These are phyloP conservation scores for Tephrocybe sp. DNA, from an alignment of 768 basidiomycete genomes.

Conservation along the genomic window DNA sequence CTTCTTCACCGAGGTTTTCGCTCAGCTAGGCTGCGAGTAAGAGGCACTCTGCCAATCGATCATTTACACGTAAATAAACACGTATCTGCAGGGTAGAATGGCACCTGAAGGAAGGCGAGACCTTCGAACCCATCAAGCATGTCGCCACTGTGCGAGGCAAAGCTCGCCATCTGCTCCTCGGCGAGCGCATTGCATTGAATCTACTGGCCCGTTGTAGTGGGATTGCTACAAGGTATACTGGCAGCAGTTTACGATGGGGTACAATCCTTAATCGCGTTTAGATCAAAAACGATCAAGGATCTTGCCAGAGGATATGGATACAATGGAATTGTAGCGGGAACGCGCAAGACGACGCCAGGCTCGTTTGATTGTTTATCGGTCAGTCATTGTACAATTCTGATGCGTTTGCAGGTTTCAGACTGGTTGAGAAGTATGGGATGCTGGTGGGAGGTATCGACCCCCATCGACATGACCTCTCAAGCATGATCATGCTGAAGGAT, in stretches of 20 bases:
- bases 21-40: conserved; percentile 85
- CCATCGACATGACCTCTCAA: conserved; percentile 94
- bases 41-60: conserved; percentile 40
- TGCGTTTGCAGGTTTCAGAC: conserved; percentile 66
- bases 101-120: conserved; percentile 84
- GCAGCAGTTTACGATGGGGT: not conserved
- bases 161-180: conserved; percentile 82
- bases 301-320: conserved; percentile 77
- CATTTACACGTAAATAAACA: not conserved
- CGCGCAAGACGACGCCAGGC: conserved; percentile 96
- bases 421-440: conserved; percentile 99
- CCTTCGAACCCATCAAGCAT: conserved; percentile 76
- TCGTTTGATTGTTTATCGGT: not conserved
- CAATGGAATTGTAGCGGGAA: conserved; percentile 88
- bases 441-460: conserved; percentile 94
- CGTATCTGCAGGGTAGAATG: conserved; percentile 79
- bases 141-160: conserved; percentile 91
- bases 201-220: conserved; percentile 93
- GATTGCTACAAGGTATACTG: conserved; percentile 85
- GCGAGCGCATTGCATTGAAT: conserved; percentile 92
- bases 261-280: conserved; percentile 26
- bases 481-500: conserved; percentile 99
- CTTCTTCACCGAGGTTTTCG: conserved; percentile 92
- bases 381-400: not conserved
- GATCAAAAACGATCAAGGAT: conserved; percentile 80